phyloP scores from a whole-genome alignment of 306 rosid species.

The Dicorynia guianensis region DNA sequence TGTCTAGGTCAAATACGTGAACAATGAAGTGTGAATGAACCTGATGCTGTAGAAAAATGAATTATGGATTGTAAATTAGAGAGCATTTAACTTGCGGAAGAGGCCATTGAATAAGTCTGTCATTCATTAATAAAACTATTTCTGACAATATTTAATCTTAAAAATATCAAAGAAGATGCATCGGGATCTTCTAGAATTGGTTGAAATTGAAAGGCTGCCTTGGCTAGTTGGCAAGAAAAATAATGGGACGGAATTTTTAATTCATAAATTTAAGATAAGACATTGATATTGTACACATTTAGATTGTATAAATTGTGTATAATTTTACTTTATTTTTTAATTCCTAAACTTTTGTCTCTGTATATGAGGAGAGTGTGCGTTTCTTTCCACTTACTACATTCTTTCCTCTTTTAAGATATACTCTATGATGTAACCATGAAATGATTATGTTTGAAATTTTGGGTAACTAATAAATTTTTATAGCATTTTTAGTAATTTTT shows the following conservation, averaged over 20 bases:
- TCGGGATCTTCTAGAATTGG: constrained; percentile 45
- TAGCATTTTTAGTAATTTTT: not conserved
- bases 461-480: not conserved
- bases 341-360: no score
- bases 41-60: constrained; percentile 44
- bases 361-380: no score
- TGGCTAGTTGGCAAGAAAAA: constrained; percentile 23
- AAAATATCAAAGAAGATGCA: no score
- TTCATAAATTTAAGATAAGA: no score
- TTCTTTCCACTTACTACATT: no score
- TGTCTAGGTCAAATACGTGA: constrained; percentile 21
- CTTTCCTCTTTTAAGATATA: no score
- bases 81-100: constrained; percentile 38
- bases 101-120: constrained; percentile 30
- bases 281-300: no score
- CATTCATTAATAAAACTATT: constrained; percentile 9
- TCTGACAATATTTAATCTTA: constrained; percentile 11
- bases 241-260: no score
- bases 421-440: not conserved
- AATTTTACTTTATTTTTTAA: no score
- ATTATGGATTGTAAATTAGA: not conserved
- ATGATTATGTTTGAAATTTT: constrained; percentile 23
- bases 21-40: not conserved
- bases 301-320: no score
- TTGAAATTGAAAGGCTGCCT: not conserved